Base-by-base conservation (phyloP, 2,329 filamentous ascomycete species). In the Hyphodiscus sp. region DNA sequence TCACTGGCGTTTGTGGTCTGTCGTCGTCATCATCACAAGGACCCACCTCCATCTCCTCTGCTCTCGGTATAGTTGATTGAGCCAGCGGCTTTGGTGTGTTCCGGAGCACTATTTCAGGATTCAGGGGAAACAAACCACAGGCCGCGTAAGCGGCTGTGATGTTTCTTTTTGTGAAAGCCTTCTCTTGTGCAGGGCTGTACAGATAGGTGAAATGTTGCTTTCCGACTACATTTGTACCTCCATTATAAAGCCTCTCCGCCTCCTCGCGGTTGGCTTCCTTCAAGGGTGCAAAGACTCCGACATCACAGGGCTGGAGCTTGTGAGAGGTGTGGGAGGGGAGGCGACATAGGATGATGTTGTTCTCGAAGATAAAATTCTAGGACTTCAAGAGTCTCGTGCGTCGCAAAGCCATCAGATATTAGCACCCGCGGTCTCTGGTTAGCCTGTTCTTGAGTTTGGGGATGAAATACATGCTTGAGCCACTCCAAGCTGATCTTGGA, bases 351-450 rank as follows among this genome's bases (percentile, higher is more conserved):
- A 26, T 3, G 8, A 26, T 26, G 23, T 26, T 26, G 23, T 26
- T 26, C 8, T 26, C 23, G 23, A 26, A 26, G n/a, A 26, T 8
- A 26, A 26, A 26, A 26, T 8, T 26, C 23, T 26, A 26, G 8
- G 23, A 8, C 23, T 26, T 26, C 23, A 8, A 26, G 23, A 8
- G 23, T 26, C 8, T 26, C 23, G 23, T 26, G 23, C 23, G 23
- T 26, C 23, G 4, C 19, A 26, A 47, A 47, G 45, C 45, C 19
- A 18, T 71, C 63, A 23, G 55, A 65, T 9, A 69, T 66, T 15
- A 69, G 59, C 7, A 69, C 48, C 1, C 67, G 45, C 54, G 44
- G 44, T n/a, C 19, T 45, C 20, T 45, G 13, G 44, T 45, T 45
- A 19, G 44, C 44, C 20, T 23, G 44, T 23, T 45, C 7, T 23